These are phyloP conservation scores for Cyphellophora europaea DNA, from an alignment of 2,329 filamentous ascomycete genomes.

Conservation along the genomic window DNA sequence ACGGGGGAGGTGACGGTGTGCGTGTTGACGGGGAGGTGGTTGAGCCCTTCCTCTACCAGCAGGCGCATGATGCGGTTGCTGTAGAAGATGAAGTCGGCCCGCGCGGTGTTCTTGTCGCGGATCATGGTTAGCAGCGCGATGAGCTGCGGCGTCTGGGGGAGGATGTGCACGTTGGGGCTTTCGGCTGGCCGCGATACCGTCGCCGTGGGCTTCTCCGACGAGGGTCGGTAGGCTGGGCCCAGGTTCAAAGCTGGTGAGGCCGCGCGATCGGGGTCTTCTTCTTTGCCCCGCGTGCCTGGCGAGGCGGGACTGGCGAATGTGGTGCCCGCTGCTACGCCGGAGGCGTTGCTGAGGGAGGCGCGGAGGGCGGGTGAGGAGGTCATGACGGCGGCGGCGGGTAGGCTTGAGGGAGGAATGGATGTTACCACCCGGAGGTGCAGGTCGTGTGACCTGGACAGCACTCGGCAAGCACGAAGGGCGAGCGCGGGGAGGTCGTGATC, in stretches of 20 bases:
- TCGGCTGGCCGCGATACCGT: constrained; percentile 78
- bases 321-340: too few species aligned
- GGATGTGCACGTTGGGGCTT: constrained; percentile 79
- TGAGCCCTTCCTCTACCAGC: constrained; percentile 91
- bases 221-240: constrained; percentile 68
- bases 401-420: too few species aligned
- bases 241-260: constrained; percentile 45
- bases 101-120: constrained; percentile 76
- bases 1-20: constrained; percentile 87
- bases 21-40: constrained; percentile 86
- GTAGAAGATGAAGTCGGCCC: constrained; percentile 98
- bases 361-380: not conserved
- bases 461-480: too few species aligned
- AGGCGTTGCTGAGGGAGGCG: not conserved
- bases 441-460: too few species aligned
- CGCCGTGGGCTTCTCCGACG: constrained; percentile 71
- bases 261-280: not conserved
- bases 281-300: not conserved
- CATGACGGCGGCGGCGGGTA: too few species aligned
- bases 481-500: too few species aligned
- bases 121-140: constrained; percentile 98
- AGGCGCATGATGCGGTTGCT: constrained; percentile 96
- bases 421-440: too few species aligned
- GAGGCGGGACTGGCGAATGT: not conserved
- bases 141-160: constrained; percentile 89